Percentiles rank a stretch among this genome's conserved stretches.
Evolutionary conservation across 1,139 yeast species (phyloP).

Genomic region (Kodamaea sp.): DNA sequence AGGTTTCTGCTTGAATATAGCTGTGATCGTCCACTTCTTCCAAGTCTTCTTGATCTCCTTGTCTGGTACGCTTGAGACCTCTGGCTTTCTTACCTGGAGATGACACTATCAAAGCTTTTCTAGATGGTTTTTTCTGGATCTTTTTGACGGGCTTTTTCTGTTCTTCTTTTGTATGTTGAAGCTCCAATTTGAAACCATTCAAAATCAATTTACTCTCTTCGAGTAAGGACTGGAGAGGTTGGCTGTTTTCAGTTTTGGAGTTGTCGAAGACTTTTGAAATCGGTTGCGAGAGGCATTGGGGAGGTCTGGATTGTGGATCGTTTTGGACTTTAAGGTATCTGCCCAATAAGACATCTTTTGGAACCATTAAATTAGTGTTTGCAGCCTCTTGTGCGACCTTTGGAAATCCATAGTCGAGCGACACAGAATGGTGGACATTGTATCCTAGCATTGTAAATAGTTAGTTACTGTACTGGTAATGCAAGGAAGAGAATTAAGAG

Average conservation of each 20-base stretch:
- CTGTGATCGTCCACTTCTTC: conserved; percentile 11
- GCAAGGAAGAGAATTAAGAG: no score
- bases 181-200: conserved; percentile 18
- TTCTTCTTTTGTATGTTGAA: conserved; percentile 16
- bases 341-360: conserved; percentile 23
- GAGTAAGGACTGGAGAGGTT: conserved; percentile 34
- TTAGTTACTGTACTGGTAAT: no score
- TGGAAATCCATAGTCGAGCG: conserved; percentile 27
- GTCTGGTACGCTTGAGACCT: conserved; percentile 9
- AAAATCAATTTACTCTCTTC: conserved; percentile 22
- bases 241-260: conserved; percentile 13
- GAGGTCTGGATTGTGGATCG: conserved; percentile 17
- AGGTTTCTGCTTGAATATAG: conserved; percentile 15
- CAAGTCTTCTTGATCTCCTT: conserved; percentile 10
- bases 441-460: conserved; percentile 10
- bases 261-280: conserved; percentile 14
- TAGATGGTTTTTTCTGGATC: not conserved
- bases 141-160: conserved; percentile 2
- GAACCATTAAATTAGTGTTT: conserved; percentile 2
- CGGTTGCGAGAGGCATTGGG: conserved; percentile 13
- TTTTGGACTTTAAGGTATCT: conserved; percentile 27
- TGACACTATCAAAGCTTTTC: not conserved
- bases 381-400: not conserved
- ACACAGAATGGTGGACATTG: conserved; percentile 17
- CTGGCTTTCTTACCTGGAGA: conserved; percentile 1